Percentiles rank a stretch among this genome's conserved stretches.
These are phyloP conservation scores for Coniophora puteana DNA, from an alignment of 1,284 basidiomycete species.

Conservation along the genomic window DNA sequence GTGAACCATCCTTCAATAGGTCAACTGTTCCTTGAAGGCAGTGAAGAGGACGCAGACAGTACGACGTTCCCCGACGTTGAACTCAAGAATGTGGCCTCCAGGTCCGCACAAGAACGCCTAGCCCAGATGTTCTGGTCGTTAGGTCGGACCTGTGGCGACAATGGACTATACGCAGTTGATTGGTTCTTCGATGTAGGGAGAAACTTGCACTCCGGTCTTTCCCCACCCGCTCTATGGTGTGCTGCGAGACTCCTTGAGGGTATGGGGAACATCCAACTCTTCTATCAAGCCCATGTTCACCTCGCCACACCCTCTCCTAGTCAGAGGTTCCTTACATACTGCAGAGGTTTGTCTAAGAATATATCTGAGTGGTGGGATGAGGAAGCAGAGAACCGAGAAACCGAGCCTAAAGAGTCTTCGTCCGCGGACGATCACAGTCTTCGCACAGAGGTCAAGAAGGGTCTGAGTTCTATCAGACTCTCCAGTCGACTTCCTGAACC, in stretches of 20 bases:
- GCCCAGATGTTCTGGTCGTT: slow-evolving; percentile 70
- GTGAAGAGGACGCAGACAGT: slow-evolving; percentile 32
- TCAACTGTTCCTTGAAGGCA: slow-evolving; percentile 57
- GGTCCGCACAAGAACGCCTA: slow-evolving; percentile 51
- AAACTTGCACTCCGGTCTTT: slow-evolving; percentile 37
- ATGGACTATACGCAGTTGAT: slow-evolving; percentile 72
- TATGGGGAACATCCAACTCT: slow-evolving; percentile 47
- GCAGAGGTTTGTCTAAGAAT: slow-evolving; percentile 60
- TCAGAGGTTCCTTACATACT: too few species aligned
- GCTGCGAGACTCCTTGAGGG: slow-evolving; percentile 75
- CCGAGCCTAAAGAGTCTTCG: slow-evolving; percentile 5
- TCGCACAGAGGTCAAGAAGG: slow-evolving; percentile 46
- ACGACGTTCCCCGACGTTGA: slow-evolving; percentile 55
- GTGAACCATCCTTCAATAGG: slow-evolving; percentile 43
- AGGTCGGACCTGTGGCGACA: slow-evolving; percentile 67
- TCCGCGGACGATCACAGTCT: slow-evolving; percentile 19
- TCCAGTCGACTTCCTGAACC: slow-evolving; percentile 38
- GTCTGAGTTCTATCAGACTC: slow-evolving; percentile 34
- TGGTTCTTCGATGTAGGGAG: slow-evolving; percentile 72
- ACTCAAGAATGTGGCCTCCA: slow-evolving; percentile 60
- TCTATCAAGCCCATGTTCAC: too few species aligned
- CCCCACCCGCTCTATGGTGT: slow-evolving; percentile 82
- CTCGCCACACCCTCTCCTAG: too few species aligned
- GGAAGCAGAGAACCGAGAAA: slow-evolving; percentile 16
- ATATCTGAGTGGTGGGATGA: slow-evolving; percentile 72